Evolutionary conservation across 139 green algal genomes (phyloP), one percentile per base, ranked within the genome.

Genomic region (Asterochloris sp.): DNA sequence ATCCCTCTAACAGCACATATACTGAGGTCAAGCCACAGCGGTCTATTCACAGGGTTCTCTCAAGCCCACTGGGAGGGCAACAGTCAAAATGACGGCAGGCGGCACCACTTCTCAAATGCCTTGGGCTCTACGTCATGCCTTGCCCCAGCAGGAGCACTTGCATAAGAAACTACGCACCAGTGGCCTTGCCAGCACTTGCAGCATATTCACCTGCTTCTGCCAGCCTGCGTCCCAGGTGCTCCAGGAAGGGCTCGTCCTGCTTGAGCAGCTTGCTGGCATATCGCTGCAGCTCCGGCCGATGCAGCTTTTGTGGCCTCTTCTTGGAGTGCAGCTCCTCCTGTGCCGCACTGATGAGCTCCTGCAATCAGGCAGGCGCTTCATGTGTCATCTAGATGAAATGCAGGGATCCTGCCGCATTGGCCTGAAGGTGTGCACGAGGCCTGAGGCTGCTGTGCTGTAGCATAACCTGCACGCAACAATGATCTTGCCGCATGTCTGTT

Each of bases 191-290:
- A 76, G 23, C 38, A 11, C 71, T 76, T n/a, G 28, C n/a, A n/a
- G 24, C 71, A 76, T n/a, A 15, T 28, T 21, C 24, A 83, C 79
- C 79, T 47, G 79, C 68, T 78, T 83, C 79, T 62, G 66, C 60
- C 12, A 83, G 68, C 23, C 69, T 28, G 16, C 79, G 79, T 12
- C 69, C 54, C 21, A 83, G 12, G 68, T 73, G 69, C 60, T 83
- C 27, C n/a, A 74, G 28, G 60, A 83, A 83, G 24, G 26, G n/a
- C 61, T 79, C 80, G 21, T 29, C 80, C 80, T 79, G 63, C 60
- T 73, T 69, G 47, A 83, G 64, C 15, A 83, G 47, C 27, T 76
- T 78, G 60, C 68, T 78, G 24, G 80, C 80, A 69, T 79, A 79
- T 26, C 62, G 47, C 69, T 79, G 47, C n/a, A 83, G 71, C 80